Percentiles rank a stretch among this genome's conserved stretches.
Evolutionary conservation across 1,284 basidiomycete species (phyloP).

Genomic region (Trichosporon coremiiforme): DNA sequence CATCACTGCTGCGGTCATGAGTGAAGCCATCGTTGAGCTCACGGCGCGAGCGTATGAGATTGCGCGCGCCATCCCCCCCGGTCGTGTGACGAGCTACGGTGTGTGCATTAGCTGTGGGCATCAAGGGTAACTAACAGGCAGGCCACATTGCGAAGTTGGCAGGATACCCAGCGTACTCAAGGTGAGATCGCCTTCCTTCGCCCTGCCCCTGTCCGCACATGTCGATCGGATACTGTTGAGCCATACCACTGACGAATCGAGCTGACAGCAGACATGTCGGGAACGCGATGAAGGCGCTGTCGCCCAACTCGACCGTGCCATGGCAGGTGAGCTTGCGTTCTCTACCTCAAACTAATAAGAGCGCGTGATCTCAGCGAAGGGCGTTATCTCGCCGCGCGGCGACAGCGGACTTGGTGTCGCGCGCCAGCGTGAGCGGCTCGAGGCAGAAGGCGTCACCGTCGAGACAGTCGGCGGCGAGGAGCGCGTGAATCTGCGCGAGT

Average conservation of each 20-base stretch:
- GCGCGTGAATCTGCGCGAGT: slow-evolving; percentile 60
- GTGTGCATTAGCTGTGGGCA: slow-evolving; percentile 18
- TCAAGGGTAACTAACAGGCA: slow-evolving; percentile 26
- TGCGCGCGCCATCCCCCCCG: slow-evolving; percentile 43
- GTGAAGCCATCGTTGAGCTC: slow-evolving; percentile 45
- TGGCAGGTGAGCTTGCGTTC: slow-evolving; percentile 61
- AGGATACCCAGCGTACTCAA: slow-evolving; percentile 76
- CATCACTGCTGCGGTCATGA: too few species aligned
- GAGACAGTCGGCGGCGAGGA: slow-evolving; percentile 57
- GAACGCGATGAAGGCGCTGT: slow-evolving; percentile 58
- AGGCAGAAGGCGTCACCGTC: slow-evolving; percentile 72
- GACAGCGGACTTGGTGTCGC: slow-evolving; percentile 70
- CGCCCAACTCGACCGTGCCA: slow-evolving; percentile 41
- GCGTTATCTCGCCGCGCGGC: slow-evolving; percentile 72
- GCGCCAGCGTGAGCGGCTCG: slow-evolving; percentile 66
- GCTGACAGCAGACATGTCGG: slow-evolving; percentile 65
- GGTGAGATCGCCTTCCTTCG: slow-evolving; percentile 32
- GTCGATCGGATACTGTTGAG: too few species aligned
- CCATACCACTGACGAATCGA: too few species aligned
- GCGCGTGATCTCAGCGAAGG: slow-evolving; percentile 53
- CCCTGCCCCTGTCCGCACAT: too few species aligned
- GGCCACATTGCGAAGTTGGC: slow-evolving; percentile 81
- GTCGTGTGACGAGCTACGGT: slow-evolving; percentile 53
- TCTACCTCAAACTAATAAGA: slow-evolving; percentile 23
- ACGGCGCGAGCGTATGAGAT: slow-evolving; percentile 53